phyloP scores from a whole-genome alignment of 2,329 filamentous ascomycete genomes.

The Cercospora sesami region DNA sequence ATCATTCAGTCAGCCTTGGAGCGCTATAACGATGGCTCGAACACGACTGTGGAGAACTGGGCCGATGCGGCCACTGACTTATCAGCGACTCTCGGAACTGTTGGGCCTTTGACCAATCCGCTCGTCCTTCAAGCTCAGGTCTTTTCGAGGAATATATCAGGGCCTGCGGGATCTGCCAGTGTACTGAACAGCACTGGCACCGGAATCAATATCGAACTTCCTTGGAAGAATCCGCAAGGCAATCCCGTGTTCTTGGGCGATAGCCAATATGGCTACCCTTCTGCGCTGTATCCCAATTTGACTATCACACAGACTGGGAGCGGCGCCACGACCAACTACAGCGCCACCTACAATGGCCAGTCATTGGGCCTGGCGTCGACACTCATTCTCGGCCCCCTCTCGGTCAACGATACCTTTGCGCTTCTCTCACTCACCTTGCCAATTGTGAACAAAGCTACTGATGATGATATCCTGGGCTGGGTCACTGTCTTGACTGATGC shows the following conservation, averaged over 20 bases:
- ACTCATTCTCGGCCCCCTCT: slow-evolving; percentile 72
- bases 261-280: slow-evolving; percentile 63
- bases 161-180: slow-evolving; percentile 49
- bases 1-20: slow-evolving; percentile 54
- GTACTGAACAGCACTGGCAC: slow-evolving; percentile 66
- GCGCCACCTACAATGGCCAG: slow-evolving; percentile 47
- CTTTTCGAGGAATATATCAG: slow-evolving; percentile 68
- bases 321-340: slow-evolving; percentile 35
- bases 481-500: slow-evolving; percentile 75
- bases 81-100: slow-evolving; percentile 65
- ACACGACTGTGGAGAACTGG: slow-evolving; percentile 63
- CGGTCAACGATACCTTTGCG: slow-evolving; percentile 70
- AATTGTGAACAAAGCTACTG: slow-evolving; percentile 65
- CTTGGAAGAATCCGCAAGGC: slow-evolving; percentile 62
- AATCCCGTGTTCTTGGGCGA: slow-evolving; percentile 62
- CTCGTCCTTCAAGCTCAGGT: slow-evolving; percentile 69
- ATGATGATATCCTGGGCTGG: slow-evolving; percentile 71
- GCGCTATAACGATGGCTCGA: slow-evolving; percentile 54
- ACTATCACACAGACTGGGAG: slow-evolving; percentile 48
- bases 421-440: slow-evolving; percentile 80
- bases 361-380: slow-evolving; percentile 51
- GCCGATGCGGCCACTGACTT: slow-evolving; percentile 62
- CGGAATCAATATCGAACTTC: slow-evolving; percentile 58
- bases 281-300: slow-evolving; percentile 74
- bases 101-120: slow-evolving; percentile 45